phyloP scores from a whole-genome alignment of 2,329 filamentous ascomycete species.

The Talaromyces sp. region DNA sequence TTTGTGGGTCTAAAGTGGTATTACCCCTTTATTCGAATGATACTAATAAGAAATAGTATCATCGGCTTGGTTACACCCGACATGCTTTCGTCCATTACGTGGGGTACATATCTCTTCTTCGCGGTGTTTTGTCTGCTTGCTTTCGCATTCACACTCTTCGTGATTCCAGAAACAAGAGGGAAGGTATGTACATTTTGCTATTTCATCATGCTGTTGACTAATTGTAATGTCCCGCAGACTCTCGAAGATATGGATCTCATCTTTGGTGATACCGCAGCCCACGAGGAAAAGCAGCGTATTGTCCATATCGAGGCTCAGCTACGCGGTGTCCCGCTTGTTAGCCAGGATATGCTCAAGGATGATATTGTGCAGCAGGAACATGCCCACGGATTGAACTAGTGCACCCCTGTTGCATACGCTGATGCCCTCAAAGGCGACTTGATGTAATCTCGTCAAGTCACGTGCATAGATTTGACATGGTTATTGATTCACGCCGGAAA shows the following conservation, averaged over 20 bases:
- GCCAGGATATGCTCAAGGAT: constrained; percentile 23
- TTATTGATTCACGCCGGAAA: neutral
- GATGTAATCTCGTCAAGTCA: neutral
- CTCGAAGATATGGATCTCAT: constrained; percentile 56
- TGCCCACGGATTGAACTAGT: constrained; percentile 10
- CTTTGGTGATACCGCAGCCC: constrained; percentile 38
- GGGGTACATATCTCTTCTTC: constrained; percentile 41
- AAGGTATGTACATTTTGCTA: constrained; percentile 26
- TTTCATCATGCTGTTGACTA: neutral
- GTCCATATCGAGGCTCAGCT: constrained; percentile 38
- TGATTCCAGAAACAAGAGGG: constrained; percentile 35
- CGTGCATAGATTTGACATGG: neutral
- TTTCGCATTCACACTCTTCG: constrained; percentile 33
- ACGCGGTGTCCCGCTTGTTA: constrained; percentile 25
- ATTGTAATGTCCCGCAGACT: constrained; percentile 29
- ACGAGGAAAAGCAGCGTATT: constrained; percentile 39
- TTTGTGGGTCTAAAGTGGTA: constrained; percentile 26
- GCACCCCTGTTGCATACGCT: neutral
- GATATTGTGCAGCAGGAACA: constrained; percentile 25
- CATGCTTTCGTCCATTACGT: constrained; percentile 37
- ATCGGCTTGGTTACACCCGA: constrained; percentile 37
- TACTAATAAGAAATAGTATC: constrained; percentile 19
- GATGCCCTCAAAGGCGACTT: neutral
- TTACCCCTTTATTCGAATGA: neutral
- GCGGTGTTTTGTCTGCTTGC: constrained; percentile 37